These are phyloP conservation scores for Diatrype stigma DNA, from an alignment of 2,329 filamentous ascomycete species.

Conservation along the genomic window DNA sequence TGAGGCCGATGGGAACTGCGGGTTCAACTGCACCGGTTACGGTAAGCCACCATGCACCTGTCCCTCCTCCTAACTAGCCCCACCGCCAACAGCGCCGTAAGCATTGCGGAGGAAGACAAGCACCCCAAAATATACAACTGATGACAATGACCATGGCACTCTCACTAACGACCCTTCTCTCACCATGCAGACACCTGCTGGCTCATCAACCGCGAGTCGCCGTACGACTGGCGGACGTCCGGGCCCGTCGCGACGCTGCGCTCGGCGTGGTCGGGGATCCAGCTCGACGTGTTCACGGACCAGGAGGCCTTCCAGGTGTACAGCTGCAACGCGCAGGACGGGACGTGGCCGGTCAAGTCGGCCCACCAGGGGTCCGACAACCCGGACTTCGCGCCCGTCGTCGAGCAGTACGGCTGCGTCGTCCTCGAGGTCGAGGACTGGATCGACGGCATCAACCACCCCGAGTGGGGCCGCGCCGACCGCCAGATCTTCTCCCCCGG, in stretches of 20 bases:
- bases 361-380: slow-evolving; percentile 58
- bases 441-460: slow-evolving; percentile 91
- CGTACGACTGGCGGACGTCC: slow-evolving; percentile 60
- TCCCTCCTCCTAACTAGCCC: background rate
- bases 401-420: slow-evolving; percentile 75
- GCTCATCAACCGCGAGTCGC: slow-evolving; percentile 58
- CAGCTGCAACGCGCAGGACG: slow-evolving; percentile 74
- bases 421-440: slow-evolving; percentile 92
- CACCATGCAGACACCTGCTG: slow-evolving; percentile 57
- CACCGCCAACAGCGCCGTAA: too few species aligned
- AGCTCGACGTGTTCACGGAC: slow-evolving; percentile 75
- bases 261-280: slow-evolving; percentile 76
- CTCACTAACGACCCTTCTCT: slow-evolving; percentile 1
- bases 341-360: slow-evolving; percentile 62
- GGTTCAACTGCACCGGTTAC: slow-evolving; percentile 77
- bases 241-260: slow-evolving; percentile 59
- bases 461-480: slow-evolving; percentile 69
- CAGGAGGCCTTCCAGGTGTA: slow-evolving; percentile 89
- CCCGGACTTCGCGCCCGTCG: slow-evolving; percentile 53
- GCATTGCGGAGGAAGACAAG: too few species aligned
- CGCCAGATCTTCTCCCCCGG: slow-evolving; percentile 60
- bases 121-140: too few species aligned
- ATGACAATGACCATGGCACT: too few species aligned
- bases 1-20: slow-evolving; percentile 69
- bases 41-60: slow-evolving; percentile 46